Evolutionary conservation across 768 basidiomycete genomes (phyloP), one percentile per base, ranked within the genome.

Genomic region (Lactarius deliciosus): DNA sequence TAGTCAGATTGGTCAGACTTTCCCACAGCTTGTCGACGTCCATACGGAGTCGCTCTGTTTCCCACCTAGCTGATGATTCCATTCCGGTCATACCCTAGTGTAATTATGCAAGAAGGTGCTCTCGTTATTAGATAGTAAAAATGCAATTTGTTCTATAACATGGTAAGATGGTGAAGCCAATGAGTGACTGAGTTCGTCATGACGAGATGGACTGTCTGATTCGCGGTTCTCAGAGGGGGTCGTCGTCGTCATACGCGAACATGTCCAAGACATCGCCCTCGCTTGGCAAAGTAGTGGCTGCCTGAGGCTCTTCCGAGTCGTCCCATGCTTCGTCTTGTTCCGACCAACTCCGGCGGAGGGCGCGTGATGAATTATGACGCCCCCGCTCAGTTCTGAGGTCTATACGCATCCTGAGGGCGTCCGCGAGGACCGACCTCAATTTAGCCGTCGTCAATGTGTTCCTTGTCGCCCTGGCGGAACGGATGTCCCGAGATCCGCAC

Each of bases 201-300:
- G 47, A 25, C 11, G 0, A n/a, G 25, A 13, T 47, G 10, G n/a
- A 47, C 6, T 50, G 10, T 2, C 22, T 2, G 47, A 50, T 41
- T 58, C 22, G 40, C 4, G 28, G 7, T 15, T 36, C 22, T 63
- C 20, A 66, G 57, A 58, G 41, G 28, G 38, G 57, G 30, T 53
- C 65, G 40, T 66, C 65, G 36, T 58, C 65, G 32, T 66, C 65
- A 28, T 68, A 68, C 16, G 66, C 58, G 43, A 68, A 68, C 63
- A 68, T 55, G 45, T 68, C 66, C 63, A 68, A 60, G 20, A 60
- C 62, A 60, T 68, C 66, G 41, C 58, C 58, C 8, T 68, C 66
- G 16, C 66, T 68, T 18, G 53, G 53, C 25, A 60, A 53, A 38
- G 58, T 22, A 45, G 58, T 22, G 15, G 43, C 5, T 0, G 4